Conservation (phyloP, 129 eudicot species). For the Saussurea involucrata region DNA sequence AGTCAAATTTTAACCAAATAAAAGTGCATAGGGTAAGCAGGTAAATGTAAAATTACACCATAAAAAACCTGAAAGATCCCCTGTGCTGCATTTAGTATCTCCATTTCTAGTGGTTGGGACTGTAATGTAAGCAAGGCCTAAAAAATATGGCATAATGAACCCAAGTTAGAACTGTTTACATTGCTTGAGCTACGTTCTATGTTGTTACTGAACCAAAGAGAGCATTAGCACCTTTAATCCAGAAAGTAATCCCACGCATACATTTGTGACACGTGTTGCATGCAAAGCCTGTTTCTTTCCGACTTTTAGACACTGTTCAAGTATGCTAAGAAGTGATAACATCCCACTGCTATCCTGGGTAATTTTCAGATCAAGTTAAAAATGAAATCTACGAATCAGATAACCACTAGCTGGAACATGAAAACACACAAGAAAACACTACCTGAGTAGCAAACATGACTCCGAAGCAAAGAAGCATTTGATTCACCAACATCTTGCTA, state of each 20-base stretch:
- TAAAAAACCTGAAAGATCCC: conserved; percentile 84
- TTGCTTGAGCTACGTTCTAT: neutral
- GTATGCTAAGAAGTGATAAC: conserved; percentile 66
- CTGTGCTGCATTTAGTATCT: conserved; percentile 59
- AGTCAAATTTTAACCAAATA: neutral
- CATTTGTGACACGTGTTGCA: conserved; percentile 64
- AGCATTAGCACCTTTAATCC: conserved; percentile 71
- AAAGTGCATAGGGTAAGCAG: neutral
- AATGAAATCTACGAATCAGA: conserved; percentile 9
- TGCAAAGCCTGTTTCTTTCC: conserved; percentile 77
- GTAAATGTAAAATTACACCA: conserved; percentile 14
- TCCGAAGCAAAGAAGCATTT: conserved; percentile 92
- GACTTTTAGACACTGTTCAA: conserved; percentile 79
- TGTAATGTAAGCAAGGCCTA: conserved; percentile 80
- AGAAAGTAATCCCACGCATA: conserved; percentile 91
- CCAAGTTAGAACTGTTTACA: conserved; percentile 15
- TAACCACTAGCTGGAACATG: neutral
- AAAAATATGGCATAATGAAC: conserved; percentile 10
- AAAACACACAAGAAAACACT: conserved; percentile 25
- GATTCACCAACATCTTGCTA: conserved; percentile 95
- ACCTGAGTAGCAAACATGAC: conserved; percentile 91
- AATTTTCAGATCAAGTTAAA: conserved; percentile 23
- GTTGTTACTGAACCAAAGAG: conserved; percentile 11
- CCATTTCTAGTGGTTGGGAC: conserved; percentile 70
- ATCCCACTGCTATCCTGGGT: conserved; percentile 95